These are phyloP conservation scores for Asterochloris erici DNA, from an alignment of 139 green algal genomes.

Conservation along the genomic window DNA sequence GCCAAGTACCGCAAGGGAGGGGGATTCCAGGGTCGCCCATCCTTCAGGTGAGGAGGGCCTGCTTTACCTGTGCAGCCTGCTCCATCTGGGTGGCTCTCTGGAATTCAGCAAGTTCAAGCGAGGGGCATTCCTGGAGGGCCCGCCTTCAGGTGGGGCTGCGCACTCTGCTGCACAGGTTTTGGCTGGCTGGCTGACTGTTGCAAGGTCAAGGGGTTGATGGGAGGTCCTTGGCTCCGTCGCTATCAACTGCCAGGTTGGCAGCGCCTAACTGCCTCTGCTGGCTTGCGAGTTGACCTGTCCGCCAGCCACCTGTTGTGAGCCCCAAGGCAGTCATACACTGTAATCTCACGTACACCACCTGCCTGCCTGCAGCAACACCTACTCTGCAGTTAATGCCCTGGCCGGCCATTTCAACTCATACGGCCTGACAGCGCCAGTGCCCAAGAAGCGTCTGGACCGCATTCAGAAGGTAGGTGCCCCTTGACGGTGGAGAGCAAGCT, in stretches of 20 bases:
- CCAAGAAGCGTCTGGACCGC: constrained; percentile 88
- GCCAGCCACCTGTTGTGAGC: background rate
- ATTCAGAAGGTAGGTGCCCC: constrained; percentile 64
- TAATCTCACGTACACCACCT: background rate
- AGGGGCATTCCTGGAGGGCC: too few species aligned
- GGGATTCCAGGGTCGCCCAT: constrained; percentile 70
- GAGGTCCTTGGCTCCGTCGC: too few species aligned
- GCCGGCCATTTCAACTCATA: constrained; percentile 93
- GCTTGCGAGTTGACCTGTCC: background rate
- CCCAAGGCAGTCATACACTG: background rate
- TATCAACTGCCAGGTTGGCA: background rate
- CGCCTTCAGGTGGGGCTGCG: too few species aligned
- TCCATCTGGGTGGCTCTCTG: too few species aligned
- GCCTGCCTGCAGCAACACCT: constrained; percentile 68
- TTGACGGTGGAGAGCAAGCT: background rate
- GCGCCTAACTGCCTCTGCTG: background rate
- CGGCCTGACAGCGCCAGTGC: constrained; percentile 72
- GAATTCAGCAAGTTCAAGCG: too few species aligned
- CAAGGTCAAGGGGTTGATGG: too few species aligned
- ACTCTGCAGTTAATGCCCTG: constrained; percentile 86
- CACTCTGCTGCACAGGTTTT: background rate
- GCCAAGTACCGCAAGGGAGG: constrained; percentile 75
- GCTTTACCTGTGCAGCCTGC: too few species aligned
- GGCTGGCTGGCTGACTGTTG: background rate
- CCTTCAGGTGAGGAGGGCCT: constrained; percentile 60